Evolutionary conservation across 768 basidiomycete species (phyloP), one percentile per base, ranked within the genome.

Genomic region (Fomitopsis serialis): DNA sequence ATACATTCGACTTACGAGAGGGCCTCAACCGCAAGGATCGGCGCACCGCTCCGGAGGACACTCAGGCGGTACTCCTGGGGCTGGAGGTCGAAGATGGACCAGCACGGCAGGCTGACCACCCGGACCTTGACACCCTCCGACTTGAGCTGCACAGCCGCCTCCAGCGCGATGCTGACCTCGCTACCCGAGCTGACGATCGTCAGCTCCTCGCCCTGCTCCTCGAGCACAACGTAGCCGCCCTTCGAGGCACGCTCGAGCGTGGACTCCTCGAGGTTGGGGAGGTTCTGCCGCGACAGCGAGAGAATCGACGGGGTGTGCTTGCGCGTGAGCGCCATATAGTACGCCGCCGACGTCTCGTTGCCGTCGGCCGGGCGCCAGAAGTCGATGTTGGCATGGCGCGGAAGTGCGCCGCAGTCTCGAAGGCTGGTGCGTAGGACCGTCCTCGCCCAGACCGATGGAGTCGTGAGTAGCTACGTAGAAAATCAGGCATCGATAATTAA

Each of bases 351-450:
- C n/a, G 92, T 94, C 77, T 98, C 95, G 69, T 97, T 96, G 32
- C 95, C 94, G 67, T 97, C 93, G 24, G 93, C 92, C 5, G 91
- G 91, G 55, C 91, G 86, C 87, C 88, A 89, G 78, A 97, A 92
- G 57, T 89, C 88, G 48, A 91, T 73, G 75, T 98, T 96, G 95
- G 95, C 43, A 84, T 82, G 12, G 95, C 88, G 60, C 95, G 89
- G 69, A 97, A 76, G 70, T 87, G 89, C 42, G 81, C 84, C 55
- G 80, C 88, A 27, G 91, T 92, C 74, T 97, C 94, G 47, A 97
- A 50, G 95, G 95, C 70, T 97, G 94, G 69, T 98, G 94, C 32
- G 94, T 98, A 47, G 95, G 95, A 24, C 95, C 94, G 60, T 97
- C 94, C 69, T 97, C 93, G 60, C 90, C 89, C 37, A 82, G 84